Conservation (phyloP, 176 grass and related monocot species). For the Cocos nucifera region DNA sequence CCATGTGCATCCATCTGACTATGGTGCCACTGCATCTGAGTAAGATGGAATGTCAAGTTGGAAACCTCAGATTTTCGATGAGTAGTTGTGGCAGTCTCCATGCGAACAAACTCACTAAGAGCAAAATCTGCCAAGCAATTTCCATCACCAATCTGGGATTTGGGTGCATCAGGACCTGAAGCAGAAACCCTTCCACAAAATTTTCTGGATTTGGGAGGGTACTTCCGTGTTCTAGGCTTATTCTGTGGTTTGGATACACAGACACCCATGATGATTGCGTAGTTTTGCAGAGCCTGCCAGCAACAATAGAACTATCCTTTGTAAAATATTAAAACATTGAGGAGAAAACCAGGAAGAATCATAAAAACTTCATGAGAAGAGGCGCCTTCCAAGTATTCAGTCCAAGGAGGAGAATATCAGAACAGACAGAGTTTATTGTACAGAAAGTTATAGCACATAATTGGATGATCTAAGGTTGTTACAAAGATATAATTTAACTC, state of each 20-base stretch:
- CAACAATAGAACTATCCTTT: too few species aligned
- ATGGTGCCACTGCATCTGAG: constrained; percentile 82
- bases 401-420: too few species aligned
- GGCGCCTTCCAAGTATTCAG: too few species aligned
- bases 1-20: constrained; percentile 57
- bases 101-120: constrained; percentile 58
- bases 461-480: too few species aligned
- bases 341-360: too few species aligned
- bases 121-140: constrained; percentile 44
- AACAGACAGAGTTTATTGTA: too few species aligned
- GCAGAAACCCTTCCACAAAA: constrained; percentile 5
- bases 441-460: too few species aligned
- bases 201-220: constrained; percentile 28
- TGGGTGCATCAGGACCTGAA: constrained; percentile 34
- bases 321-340: too few species aligned
- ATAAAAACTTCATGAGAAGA: too few species aligned
- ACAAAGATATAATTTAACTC: too few species aligned
- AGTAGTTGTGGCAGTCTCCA: constrained; percentile 41
- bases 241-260: constrained; percentile 42
- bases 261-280: constrained; percentile 36
- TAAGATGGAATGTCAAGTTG: constrained; percentile 64
- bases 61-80: constrained; percentile 39
- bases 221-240: constrained; percentile 25
- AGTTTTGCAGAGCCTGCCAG: too few species aligned
- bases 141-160: constrained; percentile 21